Base-by-base conservation (phyloP, 2,329 filamentous ascomycete genomes). In the Arthrobotrys sinensis region DNA sequence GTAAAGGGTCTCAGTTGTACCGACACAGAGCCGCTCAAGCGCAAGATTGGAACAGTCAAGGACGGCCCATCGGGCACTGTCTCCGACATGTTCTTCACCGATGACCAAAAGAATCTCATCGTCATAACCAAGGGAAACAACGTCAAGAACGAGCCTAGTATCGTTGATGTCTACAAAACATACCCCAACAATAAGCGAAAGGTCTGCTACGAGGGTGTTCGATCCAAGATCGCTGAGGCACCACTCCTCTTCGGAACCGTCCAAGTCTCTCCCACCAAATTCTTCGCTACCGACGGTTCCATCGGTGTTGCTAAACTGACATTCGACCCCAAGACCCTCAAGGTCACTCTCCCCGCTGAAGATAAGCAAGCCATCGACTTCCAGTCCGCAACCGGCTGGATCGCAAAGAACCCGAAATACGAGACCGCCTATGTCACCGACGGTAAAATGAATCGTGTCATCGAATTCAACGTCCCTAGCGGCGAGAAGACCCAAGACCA, bases 41-140 rank as follows among this genome's bases (percentile, higher is more conserved):
- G 69, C 16, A 69, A 57, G 38, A 53, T 84, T 88, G 0, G 85
- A 87, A 0, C 69, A 84, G 0, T 87, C 90, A 66, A 66, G 19
- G 45, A 70, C 12, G 90, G 89, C 0, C 89, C 89, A 0, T 83
- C 84, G 1, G 90, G 90, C 82, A 90, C 88, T 0, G 85, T 91
- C 1, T 90, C 89, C 0, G 89, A 91, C 6, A 85, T 87, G 0
- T 88, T 90, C 82, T 91, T 90, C 83, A 88, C 88, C 0, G 82
- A 83, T 0, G 88, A 91, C 65, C 86, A 88, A 78, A 83, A 82
- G 0, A 85, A 83, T 1, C 83, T 91, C 0, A 86, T 88, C 63
- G 85, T 87, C 0, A 89, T 88, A 0, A 88, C 91, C 46, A 91
- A 91, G 83, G 90, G 90, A 0, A 85, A 90, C 68, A 88, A 88